Conservation (phyloP, 2,329 filamentous ascomycete species). For the Plenodomus lindquistii region DNA sequence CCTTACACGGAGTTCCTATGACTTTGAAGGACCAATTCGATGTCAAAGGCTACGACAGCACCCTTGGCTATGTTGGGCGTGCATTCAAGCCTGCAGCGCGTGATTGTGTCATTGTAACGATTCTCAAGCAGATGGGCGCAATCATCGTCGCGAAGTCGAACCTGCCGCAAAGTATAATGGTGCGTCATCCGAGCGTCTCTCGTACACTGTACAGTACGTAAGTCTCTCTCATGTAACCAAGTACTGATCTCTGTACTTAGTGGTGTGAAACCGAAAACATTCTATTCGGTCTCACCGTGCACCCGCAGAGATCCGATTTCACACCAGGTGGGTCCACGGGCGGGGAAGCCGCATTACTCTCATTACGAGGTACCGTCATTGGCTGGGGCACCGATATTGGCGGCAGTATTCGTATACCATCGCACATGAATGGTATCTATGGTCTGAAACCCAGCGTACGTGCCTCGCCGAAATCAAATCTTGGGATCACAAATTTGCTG, state of each 20-base stretch:
- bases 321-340: conserved; percentile 62
- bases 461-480: neutral
- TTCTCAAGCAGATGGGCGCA: conserved; percentile 58
- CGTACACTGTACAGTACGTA: no score
- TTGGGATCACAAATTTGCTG: neutral
- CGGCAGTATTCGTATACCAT: conserved; percentile 61
- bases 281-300: conserved; percentile 61
- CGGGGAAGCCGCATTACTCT: conserved; percentile 62
- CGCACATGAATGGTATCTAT: conserved; percentile 63
- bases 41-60: conserved; percentile 52
- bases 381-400: conserved; percentile 64
- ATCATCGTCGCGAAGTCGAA: conserved; percentile 56
- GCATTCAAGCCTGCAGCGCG: conserved; percentile 55
- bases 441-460: conserved; percentile 56
- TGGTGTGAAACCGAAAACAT: conserved; percentile 65
- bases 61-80: conserved; percentile 67
- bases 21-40: conserved; percentile 57
- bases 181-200: conserved; percentile 31
- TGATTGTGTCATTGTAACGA: conserved; percentile 59
- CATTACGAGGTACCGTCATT: conserved; percentile 56
- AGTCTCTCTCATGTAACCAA: neutral
- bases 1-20: conserved; percentile 54
- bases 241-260: conserved; percentile 45
- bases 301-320: conserved; percentile 60
- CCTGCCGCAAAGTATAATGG: conserved; percentile 62